phyloP scores from a whole-genome alignment of 768 basidiomycete species.

The Mycena metata region DNA sequence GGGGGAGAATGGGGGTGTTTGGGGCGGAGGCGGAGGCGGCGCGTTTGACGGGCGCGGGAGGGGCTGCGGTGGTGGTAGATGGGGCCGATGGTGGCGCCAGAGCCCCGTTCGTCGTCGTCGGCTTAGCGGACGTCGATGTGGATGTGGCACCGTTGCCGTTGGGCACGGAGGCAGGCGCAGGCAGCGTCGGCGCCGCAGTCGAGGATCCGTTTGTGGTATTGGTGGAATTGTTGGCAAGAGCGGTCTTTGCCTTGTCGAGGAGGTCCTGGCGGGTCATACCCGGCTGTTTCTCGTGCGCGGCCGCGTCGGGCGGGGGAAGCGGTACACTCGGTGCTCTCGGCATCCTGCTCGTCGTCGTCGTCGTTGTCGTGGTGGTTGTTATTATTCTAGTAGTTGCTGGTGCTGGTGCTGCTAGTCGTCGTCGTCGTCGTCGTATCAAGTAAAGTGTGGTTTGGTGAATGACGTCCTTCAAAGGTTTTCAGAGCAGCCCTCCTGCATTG shows the following conservation, averaged over 20 bases:
- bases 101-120: no score
- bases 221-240: neutral
- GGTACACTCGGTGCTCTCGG: slow-evolving; percentile 30
- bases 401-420: neutral
- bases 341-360: no score
- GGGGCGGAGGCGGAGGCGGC: slow-evolving; percentile 5
- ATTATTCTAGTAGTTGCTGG: no score
- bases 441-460: no score
- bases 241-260: neutral
- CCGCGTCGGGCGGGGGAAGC: slow-evolving; percentile 31
- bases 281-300: slow-evolving; percentile 35
- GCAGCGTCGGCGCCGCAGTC: neutral
- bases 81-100: no score
- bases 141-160: slow-evolving; percentile 11
- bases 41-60: slow-evolving; percentile 19
- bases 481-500: no score
- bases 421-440: slow-evolving; percentile 1
- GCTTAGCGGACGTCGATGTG: no score
- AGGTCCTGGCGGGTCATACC: slow-evolving; percentile 34
- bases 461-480: no score
- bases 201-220: neutral
- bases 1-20: slow-evolving; percentile 10
- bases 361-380: no score
- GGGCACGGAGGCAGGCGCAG: neutral
- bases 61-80: neutral